phyloP scores from a whole-genome alignment of 129 eudicot species.

The Gnaphalium uliginosum region DNA sequence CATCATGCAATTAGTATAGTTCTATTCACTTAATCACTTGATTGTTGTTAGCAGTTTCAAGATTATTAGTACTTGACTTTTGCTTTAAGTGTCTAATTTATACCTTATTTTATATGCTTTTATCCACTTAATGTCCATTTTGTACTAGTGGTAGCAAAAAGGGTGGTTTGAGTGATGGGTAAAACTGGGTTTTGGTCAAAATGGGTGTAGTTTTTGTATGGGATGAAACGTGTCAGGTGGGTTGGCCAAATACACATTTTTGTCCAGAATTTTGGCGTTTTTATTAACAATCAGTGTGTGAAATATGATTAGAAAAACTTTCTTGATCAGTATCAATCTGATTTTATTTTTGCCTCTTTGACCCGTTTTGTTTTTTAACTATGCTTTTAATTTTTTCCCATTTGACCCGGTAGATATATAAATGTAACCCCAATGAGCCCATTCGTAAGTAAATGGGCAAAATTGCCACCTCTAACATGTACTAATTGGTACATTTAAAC shows the following conservation, averaged over 20 bases:
- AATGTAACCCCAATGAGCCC: not conserved
- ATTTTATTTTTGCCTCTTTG: not conserved
- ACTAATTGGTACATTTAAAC: not conserved
- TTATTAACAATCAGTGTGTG: not conserved
- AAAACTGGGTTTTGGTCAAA: conserved; percentile 11
- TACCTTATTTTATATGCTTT: not conserved
- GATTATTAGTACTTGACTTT: not conserved
- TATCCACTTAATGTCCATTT: not conserved
- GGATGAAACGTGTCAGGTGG: not conserved
- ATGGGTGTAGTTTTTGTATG: not conserved
- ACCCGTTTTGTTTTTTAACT: not conserved
- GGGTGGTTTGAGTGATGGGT: not conserved
- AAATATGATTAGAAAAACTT: not conserved
- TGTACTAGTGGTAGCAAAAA: not conserved
- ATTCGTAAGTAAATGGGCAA: not conserved
- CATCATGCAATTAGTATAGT: conserved; percentile 3
- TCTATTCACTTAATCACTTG: not conserved
- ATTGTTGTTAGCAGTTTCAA: conserved; percentile 6
- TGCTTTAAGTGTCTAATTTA: not conserved
- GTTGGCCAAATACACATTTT: not conserved
- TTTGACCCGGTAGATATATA: conserved; percentile 16
- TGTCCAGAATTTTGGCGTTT: not conserved
- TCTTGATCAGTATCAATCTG: not conserved
- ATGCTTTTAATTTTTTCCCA: not conserved
- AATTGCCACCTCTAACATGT: not conserved